Evolutionary conservation across 805 yeast genomes (phyloP).

Genomic region (Isabelozyma gotoi): DNA sequence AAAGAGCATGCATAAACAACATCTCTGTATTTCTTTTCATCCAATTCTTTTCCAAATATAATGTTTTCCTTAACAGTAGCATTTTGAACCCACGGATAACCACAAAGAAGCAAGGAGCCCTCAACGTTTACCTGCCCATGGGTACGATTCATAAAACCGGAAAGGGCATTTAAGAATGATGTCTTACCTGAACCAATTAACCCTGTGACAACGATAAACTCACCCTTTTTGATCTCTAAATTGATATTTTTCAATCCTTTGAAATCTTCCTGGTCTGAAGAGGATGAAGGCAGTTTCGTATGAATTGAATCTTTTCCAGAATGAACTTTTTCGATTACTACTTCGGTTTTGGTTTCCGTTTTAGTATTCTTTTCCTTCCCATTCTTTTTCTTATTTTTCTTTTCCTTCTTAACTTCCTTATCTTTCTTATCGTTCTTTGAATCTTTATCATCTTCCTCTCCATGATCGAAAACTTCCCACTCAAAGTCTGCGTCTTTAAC

Average conservation of each 20-base stretch:
- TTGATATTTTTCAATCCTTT: constrained; percentile 51
- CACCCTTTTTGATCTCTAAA: constrained; percentile 57
- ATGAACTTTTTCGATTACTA: neutral
- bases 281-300: too few relatives aligned
- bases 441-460: constrained; percentile 12
- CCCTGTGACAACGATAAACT: constrained; percentile 78
- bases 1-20: constrained; percentile 69
- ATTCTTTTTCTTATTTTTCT: constrained; percentile 8
- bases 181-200: constrained; percentile 82
- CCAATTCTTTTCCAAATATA: constrained; percentile 59
- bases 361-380: constrained; percentile 3
- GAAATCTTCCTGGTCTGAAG: constrained; percentile 29
- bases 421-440: constrained; percentile 35
- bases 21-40: constrained; percentile 48
- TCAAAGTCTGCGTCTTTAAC: constrained; percentile 57
- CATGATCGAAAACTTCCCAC: constrained; percentile 52
- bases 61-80: constrained; percentile 77
- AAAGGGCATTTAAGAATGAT: constrained; percentile 65
- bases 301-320: neutral
- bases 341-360: too few relatives aligned
- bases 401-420: constrained; percentile 11
- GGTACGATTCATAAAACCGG: constrained; percentile 67
- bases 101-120: constrained; percentile 55
- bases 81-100: constrained; percentile 84
- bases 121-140: constrained; percentile 51